phyloP scores from a whole-genome alignment of 1,284 basidiomycete species.

The Ceratobasidium sp. region DNA sequence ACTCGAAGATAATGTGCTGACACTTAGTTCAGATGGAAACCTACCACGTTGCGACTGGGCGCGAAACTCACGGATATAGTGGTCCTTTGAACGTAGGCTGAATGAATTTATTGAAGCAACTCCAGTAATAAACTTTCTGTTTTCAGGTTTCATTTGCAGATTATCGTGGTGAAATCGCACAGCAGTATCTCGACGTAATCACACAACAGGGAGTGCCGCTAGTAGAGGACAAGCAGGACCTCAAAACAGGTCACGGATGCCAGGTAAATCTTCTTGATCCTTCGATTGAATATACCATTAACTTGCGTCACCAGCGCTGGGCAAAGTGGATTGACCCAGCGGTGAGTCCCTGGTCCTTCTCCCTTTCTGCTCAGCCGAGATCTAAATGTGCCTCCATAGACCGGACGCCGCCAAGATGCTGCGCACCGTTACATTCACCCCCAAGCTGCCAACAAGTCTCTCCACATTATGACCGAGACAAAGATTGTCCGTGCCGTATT shows the following conservation, averaged over 20 bases:
- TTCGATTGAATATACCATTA: too few species aligned
- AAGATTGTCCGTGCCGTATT: conserved; percentile 13
- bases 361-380: background rate
- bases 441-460: conserved; percentile 11
- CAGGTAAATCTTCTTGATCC: conserved; percentile 3
- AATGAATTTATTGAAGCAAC: too few species aligned
- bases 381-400: conserved; percentile 1
- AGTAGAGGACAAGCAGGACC: conserved; percentile 23
- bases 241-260: conserved; percentile 36
- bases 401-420: conserved; percentile 28
- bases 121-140: background rate
- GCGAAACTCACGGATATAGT: conserved; percentile 29
- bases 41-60: conserved; percentile 21
- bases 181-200: conserved; percentile 26
- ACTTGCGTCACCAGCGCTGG: background rate
- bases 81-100: conserved; percentile 32
- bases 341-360: background rate
- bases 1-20: background rate
- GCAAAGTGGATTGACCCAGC: conserved; percentile 30
- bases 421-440: conserved; percentile 37
- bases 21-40: conserved; percentile 12
- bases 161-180: background rate
- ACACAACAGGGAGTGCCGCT: conserved; percentile 18
- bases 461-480: conserved; percentile 29
- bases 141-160: conserved; percentile 33